These are phyloP conservation scores for Dictyostelium brefeldianum DNA, from an alignment of 78 protist species.

Conservation along the genomic window DNA sequence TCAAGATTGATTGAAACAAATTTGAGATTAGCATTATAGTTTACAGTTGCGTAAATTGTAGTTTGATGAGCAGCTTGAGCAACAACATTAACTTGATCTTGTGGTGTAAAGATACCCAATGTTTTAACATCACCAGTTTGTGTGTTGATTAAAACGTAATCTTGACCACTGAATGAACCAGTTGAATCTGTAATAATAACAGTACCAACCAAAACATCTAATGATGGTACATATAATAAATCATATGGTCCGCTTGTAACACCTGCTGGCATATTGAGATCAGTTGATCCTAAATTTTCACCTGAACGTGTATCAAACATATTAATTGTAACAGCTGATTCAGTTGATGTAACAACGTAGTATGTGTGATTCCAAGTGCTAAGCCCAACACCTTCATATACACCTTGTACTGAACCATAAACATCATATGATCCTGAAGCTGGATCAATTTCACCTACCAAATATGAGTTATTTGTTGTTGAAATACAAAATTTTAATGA, in stretches of 20 bases:
- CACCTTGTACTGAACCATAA: slow-evolving; percentile 36
- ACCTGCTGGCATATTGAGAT: neutral
- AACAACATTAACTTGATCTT: slow-evolving; percentile 15
- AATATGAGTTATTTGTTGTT: slow-evolving; percentile 10
- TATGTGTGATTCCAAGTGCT: slow-evolving; percentile 52
- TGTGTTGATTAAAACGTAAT: slow-evolving; percentile 34
- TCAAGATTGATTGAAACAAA: slow-evolving; percentile 30
- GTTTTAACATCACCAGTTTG: slow-evolving; percentile 47
- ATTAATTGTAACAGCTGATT: neutral
- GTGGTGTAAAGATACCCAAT: slow-evolving; percentile 39
- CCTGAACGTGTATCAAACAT: slow-evolving; percentile 65
- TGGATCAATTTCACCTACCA: slow-evolving; percentile 76
- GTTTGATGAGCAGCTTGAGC: slow-evolving; percentile 67
- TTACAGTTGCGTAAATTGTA: slow-evolving; percentile 20
- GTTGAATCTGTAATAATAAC: neutral
- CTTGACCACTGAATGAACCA: slow-evolving; percentile 7
- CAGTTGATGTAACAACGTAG: slow-evolving; percentile 23
- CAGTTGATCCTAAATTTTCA: neutral
- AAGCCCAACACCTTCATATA: slow-evolving; percentile 44
- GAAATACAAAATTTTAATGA: slow-evolving; percentile 37
- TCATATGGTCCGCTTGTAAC: slow-evolving; percentile 56
- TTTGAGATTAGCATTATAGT: slow-evolving; percentile 16
- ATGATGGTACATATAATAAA: slow-evolving; percentile 27
- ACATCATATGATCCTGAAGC: slow-evolving; percentile 71
- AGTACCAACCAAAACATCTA: slow-evolving; percentile 55